These are phyloP conservation scores for Thelonectria discophora DNA, from an alignment of 2,329 filamentous ascomycete genomes.

Conservation along the genomic window DNA sequence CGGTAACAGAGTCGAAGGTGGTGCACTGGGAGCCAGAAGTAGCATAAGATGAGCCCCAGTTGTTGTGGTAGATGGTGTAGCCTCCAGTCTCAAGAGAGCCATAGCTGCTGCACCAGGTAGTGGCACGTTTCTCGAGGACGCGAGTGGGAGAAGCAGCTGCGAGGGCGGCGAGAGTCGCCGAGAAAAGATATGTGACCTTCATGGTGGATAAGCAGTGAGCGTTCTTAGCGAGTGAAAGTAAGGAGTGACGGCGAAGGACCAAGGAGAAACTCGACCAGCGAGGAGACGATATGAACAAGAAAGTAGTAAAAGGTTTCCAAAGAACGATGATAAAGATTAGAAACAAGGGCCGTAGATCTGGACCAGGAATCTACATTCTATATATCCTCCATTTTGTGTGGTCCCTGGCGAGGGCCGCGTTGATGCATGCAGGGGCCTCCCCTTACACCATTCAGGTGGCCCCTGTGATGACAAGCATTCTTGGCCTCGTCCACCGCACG, in stretches of 20 bases:
- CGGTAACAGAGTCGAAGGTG: slow-evolving; percentile 47
- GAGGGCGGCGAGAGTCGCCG: slow-evolving; percentile 42
- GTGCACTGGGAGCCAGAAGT: slow-evolving; percentile 54
- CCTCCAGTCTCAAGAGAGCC: slow-evolving; percentile 48
- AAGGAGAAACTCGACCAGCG: slow-evolving; percentile 11
- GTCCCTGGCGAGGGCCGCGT: too few relatives aligned
- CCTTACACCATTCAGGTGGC: background rate
- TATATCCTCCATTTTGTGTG: too few relatives aligned
- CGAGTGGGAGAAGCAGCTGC: slow-evolving; percentile 31
- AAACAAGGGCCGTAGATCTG: background rate
- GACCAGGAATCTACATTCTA: too few relatives aligned
- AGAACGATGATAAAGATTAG: background rate
- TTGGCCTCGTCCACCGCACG: background rate
- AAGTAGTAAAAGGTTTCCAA: background rate
- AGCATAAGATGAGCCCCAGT: slow-evolving; percentile 55
- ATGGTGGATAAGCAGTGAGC: slow-evolving; percentile 21
- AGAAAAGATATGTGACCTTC: slow-evolving; percentile 35
- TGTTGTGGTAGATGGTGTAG: slow-evolving; percentile 62
- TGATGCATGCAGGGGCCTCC: background rate
- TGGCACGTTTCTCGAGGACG: too few relatives aligned
- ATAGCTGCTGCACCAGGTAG: slow-evolving; percentile 50
- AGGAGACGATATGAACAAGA: slow-evolving; percentile 1
- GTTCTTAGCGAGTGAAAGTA: background rate
- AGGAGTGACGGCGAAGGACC: background rate
- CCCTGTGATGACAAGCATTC: background rate